phyloP scores from a whole-genome alignment of 345 rosid species.

The Luvunga scandens region DNA sequence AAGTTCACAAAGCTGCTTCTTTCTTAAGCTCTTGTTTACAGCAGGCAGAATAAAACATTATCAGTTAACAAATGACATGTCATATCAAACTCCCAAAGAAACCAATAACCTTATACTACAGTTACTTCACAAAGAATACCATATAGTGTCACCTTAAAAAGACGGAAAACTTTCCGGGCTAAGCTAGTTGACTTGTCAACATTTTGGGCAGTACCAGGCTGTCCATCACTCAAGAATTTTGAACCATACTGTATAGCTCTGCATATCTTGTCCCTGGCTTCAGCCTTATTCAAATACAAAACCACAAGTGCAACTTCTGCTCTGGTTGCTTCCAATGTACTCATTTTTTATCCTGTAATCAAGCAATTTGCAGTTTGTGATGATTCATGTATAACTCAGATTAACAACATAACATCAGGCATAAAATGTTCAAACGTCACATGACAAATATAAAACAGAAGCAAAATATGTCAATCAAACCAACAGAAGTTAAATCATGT shows the following conservation, averaged over 20 bases:
- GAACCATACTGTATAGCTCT: constrained; percentile 98
- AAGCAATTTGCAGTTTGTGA: neutral
- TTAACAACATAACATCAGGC: neutral
- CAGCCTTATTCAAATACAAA: constrained; percentile 90
- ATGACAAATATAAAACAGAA: neutral
- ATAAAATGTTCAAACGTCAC: neutral
- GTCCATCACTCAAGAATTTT: constrained; percentile 81
- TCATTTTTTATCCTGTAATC: constrained; percentile 51
- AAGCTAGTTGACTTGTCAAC: constrained; percentile 93
- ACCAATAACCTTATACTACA: neutral
- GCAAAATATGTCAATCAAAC: neutral
- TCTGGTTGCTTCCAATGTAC: constrained; percentile 72
- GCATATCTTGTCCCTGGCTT: constrained; percentile 98
- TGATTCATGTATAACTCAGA: neutral
- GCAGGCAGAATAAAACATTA: neutral
- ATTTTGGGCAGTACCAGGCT: constrained; percentile 90
- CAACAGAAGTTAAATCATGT: neutral
- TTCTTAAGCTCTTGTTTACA: neutral
- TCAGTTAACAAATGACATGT: neutral
- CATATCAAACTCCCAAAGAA: neutral
- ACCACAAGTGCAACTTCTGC: constrained; percentile 85
- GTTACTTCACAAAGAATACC: neutral
- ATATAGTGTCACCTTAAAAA: constrained; percentile 61
- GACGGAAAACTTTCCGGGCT: constrained; percentile 98
- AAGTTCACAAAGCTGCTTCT: neutral